These are phyloP conservation scores for Leccinum imitatum DNA, from an alignment of 768 basidiomycete species.

Conservation along the genomic window DNA sequence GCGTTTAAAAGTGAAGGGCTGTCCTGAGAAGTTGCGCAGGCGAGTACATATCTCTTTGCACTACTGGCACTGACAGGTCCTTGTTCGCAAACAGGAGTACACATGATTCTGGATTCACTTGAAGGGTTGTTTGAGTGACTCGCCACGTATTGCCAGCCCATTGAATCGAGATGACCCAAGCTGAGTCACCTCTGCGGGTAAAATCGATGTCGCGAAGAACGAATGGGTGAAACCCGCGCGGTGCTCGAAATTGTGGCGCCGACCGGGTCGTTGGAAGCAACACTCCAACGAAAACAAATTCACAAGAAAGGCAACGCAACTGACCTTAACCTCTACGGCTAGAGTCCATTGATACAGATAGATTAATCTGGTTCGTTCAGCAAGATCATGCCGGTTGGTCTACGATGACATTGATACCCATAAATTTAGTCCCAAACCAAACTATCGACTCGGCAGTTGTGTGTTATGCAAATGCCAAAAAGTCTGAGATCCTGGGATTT, in stretches of 20 bases:
- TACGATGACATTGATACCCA: too few relatives aligned
- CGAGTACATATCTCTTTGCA: slow-evolving; percentile 3
- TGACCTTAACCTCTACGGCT: too few relatives aligned
- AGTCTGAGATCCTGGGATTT: too few relatives aligned
- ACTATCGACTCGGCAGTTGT: too few relatives aligned
- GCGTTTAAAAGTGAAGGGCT: not conserved
- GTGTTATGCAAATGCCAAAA: too few relatives aligned
- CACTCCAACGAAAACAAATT: too few relatives aligned
- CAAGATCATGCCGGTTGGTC: too few relatives aligned
- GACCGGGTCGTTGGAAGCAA: not conserved
- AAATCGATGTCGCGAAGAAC: not conserved
- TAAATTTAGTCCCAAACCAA: too few relatives aligned
- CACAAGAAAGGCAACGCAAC: slow-evolving; percentile 1
- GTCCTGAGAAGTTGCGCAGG: slow-evolving; percentile 1
- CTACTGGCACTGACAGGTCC: not conserved
- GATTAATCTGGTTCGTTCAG: too few relatives aligned
- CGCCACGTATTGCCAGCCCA: not conserved
- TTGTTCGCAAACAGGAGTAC: not conserved
- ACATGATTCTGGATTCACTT: not conserved
- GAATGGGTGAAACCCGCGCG: not conserved
- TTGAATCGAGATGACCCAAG: not conserved
- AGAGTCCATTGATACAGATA: too few relatives aligned
- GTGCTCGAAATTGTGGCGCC: not conserved
- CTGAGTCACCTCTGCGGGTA: not conserved
- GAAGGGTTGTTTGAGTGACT: not conserved